Percentiles rank a stretch among this genome's conserved stretches.
Evolutionary conservation across 768 basidiomycete genomes (phyloP).

Genomic region (Phylloporus sp.): DNA sequence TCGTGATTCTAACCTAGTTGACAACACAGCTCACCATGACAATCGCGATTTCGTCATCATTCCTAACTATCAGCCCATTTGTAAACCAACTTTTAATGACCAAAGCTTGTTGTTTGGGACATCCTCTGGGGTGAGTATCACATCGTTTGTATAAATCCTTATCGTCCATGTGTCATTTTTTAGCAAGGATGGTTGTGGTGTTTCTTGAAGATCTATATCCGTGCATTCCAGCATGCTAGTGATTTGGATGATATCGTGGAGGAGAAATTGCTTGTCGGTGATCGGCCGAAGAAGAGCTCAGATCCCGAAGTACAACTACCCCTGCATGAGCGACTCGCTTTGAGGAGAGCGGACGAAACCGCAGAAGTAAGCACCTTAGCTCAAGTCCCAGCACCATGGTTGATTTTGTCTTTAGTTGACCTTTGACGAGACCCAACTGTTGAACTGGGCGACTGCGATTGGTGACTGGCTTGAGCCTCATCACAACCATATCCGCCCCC

Average conservation of each 20-base stretch:
- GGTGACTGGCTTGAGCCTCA: constrained; percentile 75
- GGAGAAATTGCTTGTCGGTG: constrained; percentile 76
- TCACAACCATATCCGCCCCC: constrained; percentile 69
- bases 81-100: constrained; percentile 47
- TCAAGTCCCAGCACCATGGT: not conserved
- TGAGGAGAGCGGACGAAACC: constrained; percentile 46
- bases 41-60: constrained; percentile 83
- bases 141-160: not conserved
- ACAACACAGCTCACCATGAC: constrained; percentile 63
- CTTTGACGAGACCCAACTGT: constrained; percentile 50
- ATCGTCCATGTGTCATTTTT: not conserved
- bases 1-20: constrained; percentile 3
- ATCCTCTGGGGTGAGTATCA: constrained; percentile 52
- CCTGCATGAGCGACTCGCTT: constrained; percentile 53
- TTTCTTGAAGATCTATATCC: constrained; percentile 74
- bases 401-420: constrained; percentile 49
- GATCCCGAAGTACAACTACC: constrained; percentile 47
- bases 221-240: constrained; percentile 70
- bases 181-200: constrained; percentile 69
- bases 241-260: constrained; percentile 78
- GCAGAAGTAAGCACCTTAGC: constrained; percentile 41
- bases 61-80: constrained; percentile 69
- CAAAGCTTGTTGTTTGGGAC: constrained; percentile 67
- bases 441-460: constrained; percentile 56
- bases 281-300: constrained; percentile 63